Conservation (phyloP, 2,329 filamentous ascomycete genomes). For the Trichoderma pleuroti region DNA sequence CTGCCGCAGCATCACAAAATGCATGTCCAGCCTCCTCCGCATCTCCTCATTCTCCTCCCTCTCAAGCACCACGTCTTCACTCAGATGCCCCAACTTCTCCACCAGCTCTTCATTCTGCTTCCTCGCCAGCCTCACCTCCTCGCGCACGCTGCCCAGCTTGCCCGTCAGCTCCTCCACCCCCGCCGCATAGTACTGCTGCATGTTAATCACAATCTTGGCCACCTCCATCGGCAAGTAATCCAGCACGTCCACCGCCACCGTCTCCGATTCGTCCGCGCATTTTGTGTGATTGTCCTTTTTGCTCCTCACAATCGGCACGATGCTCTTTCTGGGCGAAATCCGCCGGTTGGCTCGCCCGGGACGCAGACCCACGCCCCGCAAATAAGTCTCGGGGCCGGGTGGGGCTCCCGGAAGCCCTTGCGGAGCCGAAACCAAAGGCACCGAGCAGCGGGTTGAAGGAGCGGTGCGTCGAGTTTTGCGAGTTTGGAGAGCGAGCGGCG, state of each 20-base stretch:
- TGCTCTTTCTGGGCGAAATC: background rate
- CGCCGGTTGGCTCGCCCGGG: background rate
- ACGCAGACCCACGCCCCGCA: background rate
- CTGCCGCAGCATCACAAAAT: conserved; percentile 24
- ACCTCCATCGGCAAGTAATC: conserved; percentile 19
- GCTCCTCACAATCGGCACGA: background rate
- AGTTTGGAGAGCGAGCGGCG: background rate
- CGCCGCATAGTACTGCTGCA: conserved; percentile 25
- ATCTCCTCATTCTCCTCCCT: conserved; percentile 11
- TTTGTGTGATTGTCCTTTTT: background rate
- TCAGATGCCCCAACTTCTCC: background rate
- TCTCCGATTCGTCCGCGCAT: background rate
- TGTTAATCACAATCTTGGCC: conserved; percentile 21
- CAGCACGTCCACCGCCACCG: background rate
- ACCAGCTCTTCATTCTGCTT: background rate
- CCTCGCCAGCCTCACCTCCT: conserved; percentile 12
- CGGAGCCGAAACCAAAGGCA: background rate
- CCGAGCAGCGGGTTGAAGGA: background rate
- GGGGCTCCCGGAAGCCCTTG: background rate
- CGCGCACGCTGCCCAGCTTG: conserved; percentile 12
- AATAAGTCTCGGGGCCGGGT: background rate
- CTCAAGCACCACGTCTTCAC: conserved; percentile 7
- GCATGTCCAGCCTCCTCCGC: conserved; percentile 22
- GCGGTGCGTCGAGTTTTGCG: background rate
- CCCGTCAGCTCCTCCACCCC: conserved; percentile 22